Conservation (phyloP, 495 filamentous ascomycete genomes). For the Aspergillus biplanus region DNA sequence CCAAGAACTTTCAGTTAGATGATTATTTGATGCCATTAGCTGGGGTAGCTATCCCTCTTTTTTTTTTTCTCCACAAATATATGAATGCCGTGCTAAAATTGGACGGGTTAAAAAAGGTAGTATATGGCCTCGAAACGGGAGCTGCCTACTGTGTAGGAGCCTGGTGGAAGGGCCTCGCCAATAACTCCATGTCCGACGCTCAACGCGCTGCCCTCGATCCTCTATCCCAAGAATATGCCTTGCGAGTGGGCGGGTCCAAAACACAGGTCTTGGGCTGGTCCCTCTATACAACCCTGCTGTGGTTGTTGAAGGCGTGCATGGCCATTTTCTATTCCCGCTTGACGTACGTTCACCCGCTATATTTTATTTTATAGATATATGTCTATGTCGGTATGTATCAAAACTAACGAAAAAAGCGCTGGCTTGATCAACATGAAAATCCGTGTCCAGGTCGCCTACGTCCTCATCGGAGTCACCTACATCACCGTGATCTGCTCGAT, state of each 20-base stretch:
- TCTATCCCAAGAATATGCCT: constrained; percentile 46
- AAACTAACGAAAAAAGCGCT: constrained; percentile 29
- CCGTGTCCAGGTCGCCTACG: constrained; percentile 58
- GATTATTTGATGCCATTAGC: constrained; percentile 65
- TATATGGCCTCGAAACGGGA: constrained; percentile 45
- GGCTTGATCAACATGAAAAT: constrained; percentile 51
- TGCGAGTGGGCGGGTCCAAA: constrained; percentile 60
- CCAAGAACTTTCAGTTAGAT: constrained; percentile 54
- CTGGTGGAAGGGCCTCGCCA: constrained; percentile 54
- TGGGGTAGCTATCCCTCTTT: constrained; percentile 35
- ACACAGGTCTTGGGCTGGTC: constrained; percentile 62
- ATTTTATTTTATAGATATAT: neutral
- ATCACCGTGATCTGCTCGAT: constrained; percentile 57
- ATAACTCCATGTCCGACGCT: constrained; percentile 57
- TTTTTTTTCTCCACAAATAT: neutral
- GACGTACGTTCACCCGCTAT: constrained; percentile 44
- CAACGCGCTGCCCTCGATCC: constrained; percentile 47
- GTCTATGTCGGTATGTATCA: neutral
- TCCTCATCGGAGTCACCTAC: constrained; percentile 54
- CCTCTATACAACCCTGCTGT: constrained; percentile 59
- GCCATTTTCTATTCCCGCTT: constrained; percentile 63
- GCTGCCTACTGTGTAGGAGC: constrained; percentile 52
- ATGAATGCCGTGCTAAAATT: neutral
- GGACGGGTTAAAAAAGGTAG: constrained; percentile 12
- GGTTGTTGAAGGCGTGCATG: constrained; percentile 62